Base-by-base conservation (phyloP, 805 yeast genomes). In the Blastobotrys robertii region DNA sequence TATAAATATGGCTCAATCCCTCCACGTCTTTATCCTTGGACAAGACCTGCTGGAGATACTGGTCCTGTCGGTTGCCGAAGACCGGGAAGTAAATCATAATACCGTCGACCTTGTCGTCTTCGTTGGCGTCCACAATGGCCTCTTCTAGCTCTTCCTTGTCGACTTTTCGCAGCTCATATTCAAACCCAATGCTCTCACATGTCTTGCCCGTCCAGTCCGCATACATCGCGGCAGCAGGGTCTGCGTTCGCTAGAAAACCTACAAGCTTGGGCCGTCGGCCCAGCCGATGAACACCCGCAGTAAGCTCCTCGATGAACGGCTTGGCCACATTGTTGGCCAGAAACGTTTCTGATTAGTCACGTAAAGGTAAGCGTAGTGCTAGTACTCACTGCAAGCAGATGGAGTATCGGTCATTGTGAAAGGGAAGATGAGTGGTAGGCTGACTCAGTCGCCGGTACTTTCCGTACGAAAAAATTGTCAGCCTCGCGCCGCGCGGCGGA, bases 41-140 rank as follows among this genome's bases (percentile, higher is more conserved):
- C 13, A 92, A 88, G 48, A 87, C 83, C 65, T 92, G 97, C 66
- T 92, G 97, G 45, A 92, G 65, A 62, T 92, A 92, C 64, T 84
- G 95, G 63, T 92, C 98, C 65, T 92, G 97, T 46, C 84, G 76
- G 58, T 85, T 84, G 2, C 95, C 96, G 64, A 85, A 92, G 2
- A 92, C 97, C 0, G 98, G 98, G 74, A 90, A 92, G 62, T 92
- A 92, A 11, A 92, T 90, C 84, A 92, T 87, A 51, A 92, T 92
- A 16, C 97, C 98, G 58, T 87, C 80, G 33, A 90, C 84, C 1
- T 60, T 52, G 43, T 73, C 76, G 56, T 88, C 90, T 25, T 69
- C 68, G 60, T 92, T 92, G 46, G 97, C 96, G 34, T 74, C 77
- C 38, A 87, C 74, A 47, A 92, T 77, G 29, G 77, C 79, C 52